Evolutionary conservation across 495 filamentous ascomycete species (phyloP), one percentile per base, ranked within the genome.

Genomic region (Lasiosphaeria hispida): DNA sequence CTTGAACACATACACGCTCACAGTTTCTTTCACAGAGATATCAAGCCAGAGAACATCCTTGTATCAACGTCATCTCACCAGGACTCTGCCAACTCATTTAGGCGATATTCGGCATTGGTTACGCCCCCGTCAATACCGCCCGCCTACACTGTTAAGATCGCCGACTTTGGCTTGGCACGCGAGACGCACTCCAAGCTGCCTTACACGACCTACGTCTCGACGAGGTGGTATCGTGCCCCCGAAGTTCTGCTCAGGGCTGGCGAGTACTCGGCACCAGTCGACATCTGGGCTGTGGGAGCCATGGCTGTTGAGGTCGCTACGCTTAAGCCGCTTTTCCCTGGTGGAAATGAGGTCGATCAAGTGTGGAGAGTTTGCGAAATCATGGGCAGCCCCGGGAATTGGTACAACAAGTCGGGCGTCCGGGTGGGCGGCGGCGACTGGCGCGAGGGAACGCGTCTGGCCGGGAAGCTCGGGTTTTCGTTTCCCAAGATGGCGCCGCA

Each of bases 401-500:
- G 95, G 95, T 92, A 94, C 70, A 96, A 88, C 72, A 96, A 95
- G 72, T 81, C 86, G 36, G 91, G 93, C 33, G 80, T 78, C 17
- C 89, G 86, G 64, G 87, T 99, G 42, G 95, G 95, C 52, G 95
- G 95, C 68, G 95, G 95, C 67, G 95, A 99, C 60, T 99, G 95
- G 95, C 88, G 89, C 65, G 95, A 99, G 62, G 95, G 95, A 37
- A 91, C 90, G 54, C 83, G 89, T 30, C 75, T 99, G 56, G 95
- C 95, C 39, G 89, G 93, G 55, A 96, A 97, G 77, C 82, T 99
- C 48, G 95, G 95, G 19, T 99, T 99, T 69, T 96, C 93, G 0
- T 99, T 99, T 76, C 95, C 95, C 48, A 97, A 94, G 87, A 99
- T 99, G 95, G 91, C 94, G 40, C 95, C 95, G 17, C 93, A 97